Conservation (phyloP, 2,329 filamentous ascomycete species). For the Fusarium proliferatum region DNA sequence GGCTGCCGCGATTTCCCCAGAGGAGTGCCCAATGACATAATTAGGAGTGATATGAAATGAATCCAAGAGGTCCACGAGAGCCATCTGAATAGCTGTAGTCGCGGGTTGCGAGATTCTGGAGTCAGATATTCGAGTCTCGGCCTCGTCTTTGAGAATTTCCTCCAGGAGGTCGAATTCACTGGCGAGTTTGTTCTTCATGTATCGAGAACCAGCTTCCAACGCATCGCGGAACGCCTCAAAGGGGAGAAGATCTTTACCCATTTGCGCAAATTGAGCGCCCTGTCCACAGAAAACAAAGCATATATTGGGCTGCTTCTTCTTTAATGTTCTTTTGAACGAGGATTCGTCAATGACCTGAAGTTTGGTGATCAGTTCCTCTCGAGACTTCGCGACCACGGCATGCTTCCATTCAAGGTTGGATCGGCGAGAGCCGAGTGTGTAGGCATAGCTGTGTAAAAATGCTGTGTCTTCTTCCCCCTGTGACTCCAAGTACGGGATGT, state of each 20-base stretch:
- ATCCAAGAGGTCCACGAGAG: slow-evolving; percentile 54
- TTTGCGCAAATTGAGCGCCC: slow-evolving; percentile 56
- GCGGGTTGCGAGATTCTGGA: slow-evolving; percentile 55
- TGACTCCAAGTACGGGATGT: slow-evolving; percentile 47
- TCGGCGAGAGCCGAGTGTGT: slow-evolving; percentile 59
- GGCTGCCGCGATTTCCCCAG: slow-evolving; percentile 60
- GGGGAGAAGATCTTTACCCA: slow-evolving; percentile 55
- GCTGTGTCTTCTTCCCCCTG: slow-evolving; percentile 9
- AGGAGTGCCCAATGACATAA: slow-evolving; percentile 58
- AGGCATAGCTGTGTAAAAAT: slow-evolving; percentile 56
- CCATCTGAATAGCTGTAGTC: slow-evolving; percentile 56
- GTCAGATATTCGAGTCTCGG: slow-evolving; percentile 46
- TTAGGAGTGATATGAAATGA: slow-evolving; percentile 49
- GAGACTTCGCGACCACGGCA: slow-evolving; percentile 51
- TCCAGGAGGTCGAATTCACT: slow-evolving; percentile 50
- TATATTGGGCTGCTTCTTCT: slow-evolving; percentile 46
- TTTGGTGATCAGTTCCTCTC: slow-evolving; percentile 48
- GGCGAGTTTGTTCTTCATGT: slow-evolving; percentile 46
- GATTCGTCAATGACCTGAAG: slow-evolving; percentile 37
- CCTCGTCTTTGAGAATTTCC: slow-evolving; percentile 49
- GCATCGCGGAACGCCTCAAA: slow-evolving; percentile 56
- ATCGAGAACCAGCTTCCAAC: slow-evolving; percentile 50
- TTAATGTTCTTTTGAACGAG: slow-evolving; percentile 40
- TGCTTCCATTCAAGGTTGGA: slow-evolving; percentile 58
- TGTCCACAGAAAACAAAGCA: slow-evolving; percentile 59